Evolutionary conservation across 257 asterid species (phyloP).

Genomic region (Scutellaria baicalensis): DNA sequence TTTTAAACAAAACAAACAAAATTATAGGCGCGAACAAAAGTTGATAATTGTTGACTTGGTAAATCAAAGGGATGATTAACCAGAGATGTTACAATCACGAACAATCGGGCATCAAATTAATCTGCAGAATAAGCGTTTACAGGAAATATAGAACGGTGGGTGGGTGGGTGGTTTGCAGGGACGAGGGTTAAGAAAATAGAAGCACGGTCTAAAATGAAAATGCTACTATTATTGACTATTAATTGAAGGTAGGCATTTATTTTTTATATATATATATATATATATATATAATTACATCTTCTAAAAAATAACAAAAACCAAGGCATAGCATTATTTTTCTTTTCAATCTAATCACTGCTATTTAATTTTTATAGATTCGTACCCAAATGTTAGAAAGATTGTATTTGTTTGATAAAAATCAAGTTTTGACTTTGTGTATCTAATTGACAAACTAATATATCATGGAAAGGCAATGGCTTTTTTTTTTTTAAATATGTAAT

Average conservation of each 20-base stretch:
- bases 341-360: too few relatives aligned
- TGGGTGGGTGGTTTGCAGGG: neutral
- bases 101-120: neutral
- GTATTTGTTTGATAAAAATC: too few relatives aligned
- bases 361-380: too few relatives aligned
- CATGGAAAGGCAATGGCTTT: too few relatives aligned
- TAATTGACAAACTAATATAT: too few relatives aligned
- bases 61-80: conserved; percentile 6
- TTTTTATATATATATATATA: too few relatives aligned
- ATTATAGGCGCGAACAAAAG: conserved; percentile 7
- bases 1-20: neutral
- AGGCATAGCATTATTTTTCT: too few relatives aligned
- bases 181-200: neutral
- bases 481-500: too few relatives aligned
- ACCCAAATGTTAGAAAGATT: too few relatives aligned
- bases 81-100: neutral
- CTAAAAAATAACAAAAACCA: too few relatives aligned
- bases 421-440: too few relatives aligned
- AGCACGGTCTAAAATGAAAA: neutral
- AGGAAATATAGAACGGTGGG: neutral
- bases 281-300: too few relatives aligned
- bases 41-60: conserved; percentile 17
- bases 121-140: neutral
- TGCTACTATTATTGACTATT: neutral
- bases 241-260: neutral